Evolutionary conservation across 345 rosid genomes (phyloP).

Genomic region (Gossypium bickii): DNA sequence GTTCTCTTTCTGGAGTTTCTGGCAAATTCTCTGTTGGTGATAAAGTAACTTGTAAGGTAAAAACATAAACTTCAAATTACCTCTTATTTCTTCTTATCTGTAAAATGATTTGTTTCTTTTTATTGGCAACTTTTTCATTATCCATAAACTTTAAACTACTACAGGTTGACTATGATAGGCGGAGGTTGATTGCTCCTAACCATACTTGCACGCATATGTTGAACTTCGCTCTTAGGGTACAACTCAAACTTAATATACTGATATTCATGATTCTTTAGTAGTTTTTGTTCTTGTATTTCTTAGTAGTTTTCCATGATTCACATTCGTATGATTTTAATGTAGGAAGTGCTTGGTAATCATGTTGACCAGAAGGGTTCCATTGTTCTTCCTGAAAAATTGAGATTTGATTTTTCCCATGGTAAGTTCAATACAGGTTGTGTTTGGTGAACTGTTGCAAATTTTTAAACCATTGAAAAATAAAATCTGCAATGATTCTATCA

Average conservation of each 20-base stretch:
- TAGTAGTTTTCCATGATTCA: conserved; percentile 5
- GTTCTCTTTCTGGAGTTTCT: conserved; percentile 42
- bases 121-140: not conserved
- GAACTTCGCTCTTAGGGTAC: conserved; percentile 86
- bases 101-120: not conserved
- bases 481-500: not conserved
- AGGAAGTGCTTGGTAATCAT: conserved; percentile 96
- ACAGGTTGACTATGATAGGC: conserved; percentile 94
- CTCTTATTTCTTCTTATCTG: not conserved
- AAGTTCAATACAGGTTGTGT: conserved; percentile 19
- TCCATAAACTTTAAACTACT: not conserved
- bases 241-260: not conserved
- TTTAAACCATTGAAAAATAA: not conserved
- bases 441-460: not conserved
- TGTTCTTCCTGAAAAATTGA: conserved; percentile 91
- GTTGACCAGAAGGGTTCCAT: conserved; percentile 98
- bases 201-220: conserved; percentile 98
- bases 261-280: not conserved
- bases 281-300: not conserved
- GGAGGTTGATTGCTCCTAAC: conserved; percentile 90
- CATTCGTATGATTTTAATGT: conserved; percentile 19
- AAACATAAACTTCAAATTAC: conserved; percentile 1
- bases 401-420: conserved; percentile 99
- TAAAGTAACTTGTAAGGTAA: conserved; percentile 79
- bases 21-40: conserved; percentile 60